A percentile compares a stretch with the other conserved stretches of the same genome.
Evolutionary conservation across 2,329 filamentous ascomycete species (phyloP).

Genomic region (Fusarium transvaalense): DNA sequence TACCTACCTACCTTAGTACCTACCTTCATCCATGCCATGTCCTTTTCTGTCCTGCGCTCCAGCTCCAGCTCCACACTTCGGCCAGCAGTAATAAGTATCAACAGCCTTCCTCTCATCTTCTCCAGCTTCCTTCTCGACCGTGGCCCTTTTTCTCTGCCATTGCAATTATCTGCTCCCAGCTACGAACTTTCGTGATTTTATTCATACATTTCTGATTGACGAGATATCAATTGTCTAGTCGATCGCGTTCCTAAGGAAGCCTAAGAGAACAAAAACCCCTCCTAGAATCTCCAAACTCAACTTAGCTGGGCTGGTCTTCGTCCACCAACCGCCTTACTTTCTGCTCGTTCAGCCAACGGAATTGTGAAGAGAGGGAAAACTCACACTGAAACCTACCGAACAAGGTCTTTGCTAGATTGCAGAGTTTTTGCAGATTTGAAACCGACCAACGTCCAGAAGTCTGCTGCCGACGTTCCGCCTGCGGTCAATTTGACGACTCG

Average conservation of each 20-base stretch:
- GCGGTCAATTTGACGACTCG: conserved; percentile 8
- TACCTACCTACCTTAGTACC: conserved; percentile 13
- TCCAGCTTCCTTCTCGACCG: conserved; percentile 39
- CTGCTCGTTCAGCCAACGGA: conserved; percentile 22
- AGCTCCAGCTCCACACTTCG: conserved; percentile 47
- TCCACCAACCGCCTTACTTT: conserved; percentile 28
- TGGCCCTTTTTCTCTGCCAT: conserved; percentile 35
- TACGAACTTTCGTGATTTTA: conserved; percentile 2
- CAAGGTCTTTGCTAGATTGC: conserved; percentile 1
- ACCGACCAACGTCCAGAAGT: background rate
- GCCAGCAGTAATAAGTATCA: conserved; percentile 50
- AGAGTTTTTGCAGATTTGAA: conserved; percentile 1
- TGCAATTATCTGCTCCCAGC: conserved; percentile 17
- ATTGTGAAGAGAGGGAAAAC: conserved; percentile 2
- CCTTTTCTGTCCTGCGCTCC: conserved; percentile 18
- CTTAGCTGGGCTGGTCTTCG: conserved; percentile 30
- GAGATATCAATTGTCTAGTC: conserved; percentile 1
- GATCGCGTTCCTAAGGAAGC: conserved; percentile 11
- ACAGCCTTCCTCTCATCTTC: conserved; percentile 48
- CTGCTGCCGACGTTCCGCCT: conserved; percentile 19
- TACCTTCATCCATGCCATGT: conserved; percentile 29
- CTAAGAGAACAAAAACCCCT: conserved; percentile 36
- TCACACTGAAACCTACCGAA: conserved; percentile 8
- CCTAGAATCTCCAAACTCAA: conserved; percentile 32
- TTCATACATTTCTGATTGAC: background rate